A percentile compares a stretch with the other conserved stretches of the same genome.
Evolutionary conservation across 2,329 filamentous ascomycete genomes (phyloP).

Genomic region (Rhinocladiella mackenziei): DNA sequence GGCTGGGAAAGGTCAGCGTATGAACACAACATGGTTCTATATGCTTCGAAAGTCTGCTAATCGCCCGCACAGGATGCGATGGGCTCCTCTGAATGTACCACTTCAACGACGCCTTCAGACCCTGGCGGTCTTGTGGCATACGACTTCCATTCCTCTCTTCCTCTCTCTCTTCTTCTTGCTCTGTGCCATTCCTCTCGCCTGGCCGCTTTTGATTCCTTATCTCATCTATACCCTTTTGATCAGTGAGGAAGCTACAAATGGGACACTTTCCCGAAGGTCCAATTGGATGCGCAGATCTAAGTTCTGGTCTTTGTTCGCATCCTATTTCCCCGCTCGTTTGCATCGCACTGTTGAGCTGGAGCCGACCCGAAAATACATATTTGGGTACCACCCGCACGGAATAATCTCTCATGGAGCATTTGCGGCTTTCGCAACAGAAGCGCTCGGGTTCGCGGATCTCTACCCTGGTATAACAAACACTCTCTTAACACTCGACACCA

Average conservation of each 20-base stretch:
- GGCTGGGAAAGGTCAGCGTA: constrained; percentile 51
- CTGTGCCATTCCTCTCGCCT: constrained; percentile 85
- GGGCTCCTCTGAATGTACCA: constrained; percentile 74
- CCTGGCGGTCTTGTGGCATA: constrained; percentile 70
- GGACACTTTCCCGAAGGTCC: constrained; percentile 69
- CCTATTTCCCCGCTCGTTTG: constrained; percentile 84
- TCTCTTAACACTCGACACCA: constrained; percentile 86
- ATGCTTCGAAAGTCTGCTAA: constrained; percentile 10
- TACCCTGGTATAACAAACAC: constrained; percentile 96
- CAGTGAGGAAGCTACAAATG: constrained; percentile 72
- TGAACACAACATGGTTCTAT: constrained; percentile 2
- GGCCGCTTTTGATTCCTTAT: constrained; percentile 76
- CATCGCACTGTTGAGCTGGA: constrained; percentile 79
- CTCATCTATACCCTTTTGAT: constrained; percentile 72
- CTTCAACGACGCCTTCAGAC: constrained; percentile 71
- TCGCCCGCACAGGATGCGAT: constrained; percentile 62
- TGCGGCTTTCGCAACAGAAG: constrained; percentile 84
- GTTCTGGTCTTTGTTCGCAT: constrained; percentile 84
- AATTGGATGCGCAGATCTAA: constrained; percentile 68
- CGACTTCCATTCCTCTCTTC: constrained; percentile 63
- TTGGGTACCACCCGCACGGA: constrained; percentile 95
- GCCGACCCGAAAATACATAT: constrained; percentile 85
- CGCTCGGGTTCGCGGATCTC: constrained; percentile 76
- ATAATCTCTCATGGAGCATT: constrained; percentile 98
- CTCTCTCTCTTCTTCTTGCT: constrained; percentile 84